Base-by-base conservation (phyloP, 768 basidiomycete genomes). In the Naganishia antarctica region DNA sequence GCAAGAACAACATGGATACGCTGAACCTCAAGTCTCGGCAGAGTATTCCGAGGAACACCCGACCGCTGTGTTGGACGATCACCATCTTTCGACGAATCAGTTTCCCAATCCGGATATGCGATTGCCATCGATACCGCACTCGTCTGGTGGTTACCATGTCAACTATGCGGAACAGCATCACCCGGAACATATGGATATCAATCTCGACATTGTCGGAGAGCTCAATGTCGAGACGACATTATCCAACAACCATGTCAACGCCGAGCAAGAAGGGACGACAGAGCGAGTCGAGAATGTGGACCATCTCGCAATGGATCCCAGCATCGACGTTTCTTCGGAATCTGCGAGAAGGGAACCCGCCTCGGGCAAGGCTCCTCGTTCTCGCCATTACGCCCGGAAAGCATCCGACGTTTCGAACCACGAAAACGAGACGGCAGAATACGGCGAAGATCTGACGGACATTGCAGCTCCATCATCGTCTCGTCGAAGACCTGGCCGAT, bases 31-130 rank as follows among this genome's bases (percentile, higher is more conserved):
- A 18, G 53, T 57, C 23, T 37, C 53, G 7, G 53, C 53, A 8
- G 53, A 57, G 53, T 57, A 57, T 26, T 26, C 32, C 37, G 53
- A 57, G 21, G 53, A 57, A 25, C 53, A 57, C 23, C 34, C 32
- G 31, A 37, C 34, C 21, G 34, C 37, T 40, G 53, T 37, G 18
- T 41, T 57, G 37, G 53, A 57, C 8, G 53, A 57, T 23, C 53
- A 57, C 26, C 53, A 57, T 57, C 34, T 57, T n/a, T 37, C 53
- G 11, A 57, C 31, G 18, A 57, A 57, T 26, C 53, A 57, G 37
- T 57, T 57, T 25, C 53, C 53, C 8, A 57, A 37, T 57, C 53
- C 53, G 18, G 53, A 57, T n/a, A 57, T 57, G 53, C 53, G 53
- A 18, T 40, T 57, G 37, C 53, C 53, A 15, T 57, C 53, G 18